Base-by-base conservation (phyloP, 768 basidiomycete genomes). In the Phlebiopsis flavidoalba region DNA sequence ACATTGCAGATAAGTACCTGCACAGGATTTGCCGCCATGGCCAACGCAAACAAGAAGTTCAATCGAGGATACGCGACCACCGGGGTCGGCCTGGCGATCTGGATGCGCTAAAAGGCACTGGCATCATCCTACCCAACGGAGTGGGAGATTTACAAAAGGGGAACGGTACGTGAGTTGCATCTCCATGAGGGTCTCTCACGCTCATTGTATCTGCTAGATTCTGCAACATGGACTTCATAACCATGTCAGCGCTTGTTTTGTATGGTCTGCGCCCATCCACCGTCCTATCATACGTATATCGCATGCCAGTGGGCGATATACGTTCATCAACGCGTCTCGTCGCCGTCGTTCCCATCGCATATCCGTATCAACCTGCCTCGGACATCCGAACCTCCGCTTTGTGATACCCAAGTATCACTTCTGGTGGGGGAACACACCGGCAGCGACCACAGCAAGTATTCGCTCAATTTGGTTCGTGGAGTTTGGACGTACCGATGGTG, bases 321-420 rank as follows among this genome's bases (percentile, higher is more conserved):
- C 24, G 60, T 69, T n/a, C 35, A 69, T n/a, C 6, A 35, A 35
- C 31, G 33, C n/a, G n/a, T 15, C 33, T 65, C 14, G 33, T 15
- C 3, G 35, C 5, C n/a, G n/a, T n/a, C n/a, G n/a, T 53, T 54
- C 22, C 61, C 59, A 12, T 21, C 52, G 2, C 55, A 45, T 21
- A 48, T 62, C 1, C 57, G 62, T 6, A 12, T 43, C 52, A 31
- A 50, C 14, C 11, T 51, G 3, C 49, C 59, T 6, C 8, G n/a
- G n/a, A n/a, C n/a, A n/a, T 21, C 19, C 37, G 8, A 10, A 43
- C 21, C 40, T 63, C 8, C 53, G 48, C 7, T 71, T 50, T 12
- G 46, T 72, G 1, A 61, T 80, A 1, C 79, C 76, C 0, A 73
- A 74, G 43, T 77, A 76, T 57, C 79, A 80, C 24, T 66, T 78